phyloP scores from a whole-genome alignment of 2,329 filamentous ascomycete species.

The Ophiocordyceps robertsii region DNA sequence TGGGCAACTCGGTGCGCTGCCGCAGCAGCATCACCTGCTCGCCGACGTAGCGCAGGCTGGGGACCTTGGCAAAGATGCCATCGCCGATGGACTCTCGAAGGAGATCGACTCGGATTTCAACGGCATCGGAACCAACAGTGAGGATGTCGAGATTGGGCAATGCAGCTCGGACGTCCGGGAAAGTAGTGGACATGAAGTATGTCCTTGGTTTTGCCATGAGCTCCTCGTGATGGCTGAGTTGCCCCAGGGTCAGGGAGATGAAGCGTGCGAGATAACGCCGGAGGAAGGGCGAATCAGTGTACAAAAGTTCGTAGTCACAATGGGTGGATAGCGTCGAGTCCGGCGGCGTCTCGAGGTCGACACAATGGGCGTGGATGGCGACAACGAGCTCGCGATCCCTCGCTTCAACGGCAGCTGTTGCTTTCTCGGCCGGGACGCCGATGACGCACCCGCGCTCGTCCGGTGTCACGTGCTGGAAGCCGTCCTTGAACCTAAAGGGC shows the following conservation, averaged over 20 bases:
- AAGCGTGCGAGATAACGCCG: conserved; percentile 68
- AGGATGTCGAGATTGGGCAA: conserved; percentile 77
- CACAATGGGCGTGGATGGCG: conserved; percentile 64
- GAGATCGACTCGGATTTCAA: conserved; percentile 74
- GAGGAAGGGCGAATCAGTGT: conserved; percentile 58
- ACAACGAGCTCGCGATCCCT: conserved; percentile 48
- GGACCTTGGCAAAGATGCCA: conserved; percentile 49
- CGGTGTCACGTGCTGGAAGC: conserved; percentile 38
- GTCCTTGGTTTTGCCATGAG: conserved; percentile 67
- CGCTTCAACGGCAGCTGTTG: conserved; percentile 42
- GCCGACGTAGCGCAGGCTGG: conserved; percentile 72
- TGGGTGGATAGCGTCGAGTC: conserved; percentile 49
- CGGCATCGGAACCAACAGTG: conserved; percentile 74
- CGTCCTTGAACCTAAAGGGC: conserved; percentile 45
- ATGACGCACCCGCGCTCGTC: conserved; percentile 52
- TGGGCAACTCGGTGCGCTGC: conserved; percentile 75
- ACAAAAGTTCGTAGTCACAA: conserved; percentile 81
- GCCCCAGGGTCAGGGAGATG: conserved; percentile 65
- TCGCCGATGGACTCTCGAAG: conserved; percentile 56
- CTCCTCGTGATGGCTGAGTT: conserved; percentile 65
- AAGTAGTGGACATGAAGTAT: conserved; percentile 78
- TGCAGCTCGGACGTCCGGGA: conserved; percentile 71
- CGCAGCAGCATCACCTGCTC: conserved; percentile 76
- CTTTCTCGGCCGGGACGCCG: conserved; percentile 45
- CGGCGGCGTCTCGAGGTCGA: conserved; percentile 57